Percentiles rank a stretch among this genome's conserved stretches.
These are phyloP conservation scores for Neurospora sp. DNA, from an alignment of 495 filamentous ascomycete species.

Conservation along the genomic window DNA sequence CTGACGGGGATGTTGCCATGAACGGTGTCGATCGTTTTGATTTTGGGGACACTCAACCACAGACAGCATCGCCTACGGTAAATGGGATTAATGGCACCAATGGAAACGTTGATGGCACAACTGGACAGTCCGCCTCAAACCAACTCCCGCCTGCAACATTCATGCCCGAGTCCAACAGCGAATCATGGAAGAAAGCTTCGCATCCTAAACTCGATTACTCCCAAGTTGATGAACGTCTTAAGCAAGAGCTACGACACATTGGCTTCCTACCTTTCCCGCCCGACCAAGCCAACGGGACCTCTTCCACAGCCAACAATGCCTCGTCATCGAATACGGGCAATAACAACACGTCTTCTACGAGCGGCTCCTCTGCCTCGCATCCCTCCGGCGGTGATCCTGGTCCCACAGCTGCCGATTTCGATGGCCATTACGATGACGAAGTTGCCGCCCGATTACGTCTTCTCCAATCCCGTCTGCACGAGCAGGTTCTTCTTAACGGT, in stretches of 20 bases:
- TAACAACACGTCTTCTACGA: constrained; percentile 60
- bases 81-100: constrained; percentile 43
- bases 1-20: constrained; percentile 38
- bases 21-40: constrained; percentile 16
- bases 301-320: constrained; percentile 49
- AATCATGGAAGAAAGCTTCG: constrained; percentile 46
- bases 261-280: constrained; percentile 68
- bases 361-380: constrained; percentile 28
- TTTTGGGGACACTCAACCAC: constrained; percentile 2
- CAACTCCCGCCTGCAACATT: constrained; percentile 57
- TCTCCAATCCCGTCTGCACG: constrained; percentile 71
- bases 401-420: constrained; percentile 50
- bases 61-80: constrained; percentile 13
- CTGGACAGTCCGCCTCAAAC: constrained; percentile 6
- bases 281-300: constrained; percentile 29
- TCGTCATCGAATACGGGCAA: constrained; percentile 65
- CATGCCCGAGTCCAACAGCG: constrained; percentile 59
- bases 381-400: constrained; percentile 15
- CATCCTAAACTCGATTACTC: constrained; percentile 67
- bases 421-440: constrained; percentile 88
- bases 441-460: constrained; percentile 79
- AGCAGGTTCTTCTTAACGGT: constrained; percentile 75
- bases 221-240: constrained; percentile 78
- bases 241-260: constrained; percentile 86
- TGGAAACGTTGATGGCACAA: constrained; percentile 16